Evolutionary conservation across 768 basidiomycete species (phyloP).

Genomic region (Lentinula edodes): DNA sequence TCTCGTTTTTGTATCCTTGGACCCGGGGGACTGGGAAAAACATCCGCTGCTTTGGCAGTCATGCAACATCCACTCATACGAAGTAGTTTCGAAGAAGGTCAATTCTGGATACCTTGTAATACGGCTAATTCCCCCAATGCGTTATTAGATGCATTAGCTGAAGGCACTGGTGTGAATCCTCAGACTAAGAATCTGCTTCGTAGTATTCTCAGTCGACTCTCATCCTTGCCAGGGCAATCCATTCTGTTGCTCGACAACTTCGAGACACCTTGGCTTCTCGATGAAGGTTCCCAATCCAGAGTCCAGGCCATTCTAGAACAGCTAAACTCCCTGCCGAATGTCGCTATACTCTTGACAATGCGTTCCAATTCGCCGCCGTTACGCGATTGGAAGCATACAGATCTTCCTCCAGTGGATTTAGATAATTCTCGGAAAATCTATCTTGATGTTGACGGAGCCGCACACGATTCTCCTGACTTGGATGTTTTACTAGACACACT

Average conservation of each 20-base stretch:
- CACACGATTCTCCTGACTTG: conserved; percentile 16
- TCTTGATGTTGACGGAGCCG: conserved; percentile 13
- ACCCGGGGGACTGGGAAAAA: neutral
- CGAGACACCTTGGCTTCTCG: conserved; percentile 32
- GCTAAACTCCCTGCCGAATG: conserved; percentile 18
- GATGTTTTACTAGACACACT: conserved; percentile 17
- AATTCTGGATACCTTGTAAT: conserved; percentile 29
- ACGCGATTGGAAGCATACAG: conserved; percentile 16
- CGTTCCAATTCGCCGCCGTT: conserved; percentile 22
- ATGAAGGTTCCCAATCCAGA: conserved; percentile 10
- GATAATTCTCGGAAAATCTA: conserved; percentile 19
- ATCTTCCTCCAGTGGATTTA: conserved; percentile 10
- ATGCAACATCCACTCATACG: conserved; percentile 9
- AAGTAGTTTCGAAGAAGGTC: conserved; percentile 16
- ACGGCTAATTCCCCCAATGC: conserved; percentile 19
- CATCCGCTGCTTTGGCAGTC: neutral
- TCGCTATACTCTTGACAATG: conserved; percentile 29
- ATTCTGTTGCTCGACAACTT: conserved; percentile 34
- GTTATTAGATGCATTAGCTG: conserved; percentile 15
- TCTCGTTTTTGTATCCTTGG: neutral
- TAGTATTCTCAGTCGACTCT: conserved; percentile 6
- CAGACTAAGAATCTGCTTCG: conserved; percentile 3
- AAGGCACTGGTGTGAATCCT: neutral
- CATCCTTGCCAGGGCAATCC: conserved; percentile 15
- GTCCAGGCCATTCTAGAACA: conserved; percentile 19